Conservation (phyloP, 345 rosid species). For the Noccaea caerulescens region DNA sequence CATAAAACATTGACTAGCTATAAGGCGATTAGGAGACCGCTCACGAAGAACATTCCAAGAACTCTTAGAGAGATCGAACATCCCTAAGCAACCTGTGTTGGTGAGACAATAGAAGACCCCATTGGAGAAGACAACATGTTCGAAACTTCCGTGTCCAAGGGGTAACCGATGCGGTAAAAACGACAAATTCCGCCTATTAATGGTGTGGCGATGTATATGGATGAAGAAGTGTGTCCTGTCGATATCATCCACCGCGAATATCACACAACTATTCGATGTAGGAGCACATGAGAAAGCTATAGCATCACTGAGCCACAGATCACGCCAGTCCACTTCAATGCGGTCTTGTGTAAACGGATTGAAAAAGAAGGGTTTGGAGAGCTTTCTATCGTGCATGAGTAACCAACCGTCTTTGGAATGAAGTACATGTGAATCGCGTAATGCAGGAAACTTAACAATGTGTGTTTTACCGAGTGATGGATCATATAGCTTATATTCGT, state of each 20-base stretch:
- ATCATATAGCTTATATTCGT: background rate
- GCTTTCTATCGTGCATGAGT: background rate
- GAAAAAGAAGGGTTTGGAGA: background rate
- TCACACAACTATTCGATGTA: background rate
- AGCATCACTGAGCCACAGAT: background rate
- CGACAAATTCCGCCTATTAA: background rate
- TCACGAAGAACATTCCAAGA: background rate
- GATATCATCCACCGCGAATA: background rate
- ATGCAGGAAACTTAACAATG: background rate
- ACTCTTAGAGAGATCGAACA: background rate
- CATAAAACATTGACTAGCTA: background rate
- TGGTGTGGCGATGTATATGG: background rate
- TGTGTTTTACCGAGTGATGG: background rate
- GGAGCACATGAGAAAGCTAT: constrained; percentile 10
- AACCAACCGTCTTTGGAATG: background rate
- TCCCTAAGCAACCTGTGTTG: background rate
- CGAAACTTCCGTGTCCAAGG: background rate
- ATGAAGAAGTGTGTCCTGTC: background rate
- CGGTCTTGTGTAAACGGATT: background rate
- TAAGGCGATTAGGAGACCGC: background rate
- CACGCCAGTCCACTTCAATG: background rate
- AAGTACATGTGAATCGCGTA: background rate
- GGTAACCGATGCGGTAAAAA: background rate
- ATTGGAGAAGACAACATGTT: background rate
- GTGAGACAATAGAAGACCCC: constrained; percentile 6